Evolutionary conservation across 176 grass and related monocot genomes (phyloP).

Genomic region (Eragrostis nindensis): DNA sequence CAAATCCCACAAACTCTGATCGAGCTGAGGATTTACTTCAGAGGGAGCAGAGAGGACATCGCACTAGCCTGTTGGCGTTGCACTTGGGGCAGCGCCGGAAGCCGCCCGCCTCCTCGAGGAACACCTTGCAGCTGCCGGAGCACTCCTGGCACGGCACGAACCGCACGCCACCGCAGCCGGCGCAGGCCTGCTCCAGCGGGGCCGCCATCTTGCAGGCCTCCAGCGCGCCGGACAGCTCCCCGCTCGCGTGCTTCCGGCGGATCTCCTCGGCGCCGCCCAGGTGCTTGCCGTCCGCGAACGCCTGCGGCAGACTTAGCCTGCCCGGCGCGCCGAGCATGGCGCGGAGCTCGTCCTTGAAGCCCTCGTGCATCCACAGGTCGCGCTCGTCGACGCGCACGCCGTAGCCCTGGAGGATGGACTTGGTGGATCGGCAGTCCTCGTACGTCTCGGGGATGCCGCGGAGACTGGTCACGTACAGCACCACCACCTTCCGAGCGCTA

Average conservation of each 20-base stretch:
- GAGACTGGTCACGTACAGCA: conserved; percentile 83
- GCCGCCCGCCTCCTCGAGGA: conserved; percentile 54
- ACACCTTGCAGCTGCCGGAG: conserved; percentile 98
- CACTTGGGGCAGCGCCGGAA: conserved; percentile 80
- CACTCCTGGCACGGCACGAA: conserved; percentile 88
- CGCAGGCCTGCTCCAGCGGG: conserved; percentile 45
- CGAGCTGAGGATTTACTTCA: too few species aligned
- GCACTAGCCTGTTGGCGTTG: conserved; percentile 90
- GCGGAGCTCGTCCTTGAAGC: conserved; percentile 85
- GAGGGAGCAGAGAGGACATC: conserved; percentile 63
- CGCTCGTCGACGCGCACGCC: conserved; percentile 80
- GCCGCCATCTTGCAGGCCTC: conserved; percentile 57
- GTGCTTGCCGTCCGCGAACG: conserved; percentile 66
- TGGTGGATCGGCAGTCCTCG: conserved; percentile 77
- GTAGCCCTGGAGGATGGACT: conserved; percentile 67
- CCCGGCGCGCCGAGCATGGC: conserved; percentile 43
- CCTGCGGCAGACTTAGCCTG: conserved; percentile 51
- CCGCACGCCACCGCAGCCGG: conserved; percentile 72
- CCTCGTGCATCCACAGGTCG: conserved; percentile 79
- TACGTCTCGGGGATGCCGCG: conserved; percentile 82
- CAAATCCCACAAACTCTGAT: too few species aligned
- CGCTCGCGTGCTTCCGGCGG: conserved; percentile 65
- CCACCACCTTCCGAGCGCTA: conserved; percentile 53
- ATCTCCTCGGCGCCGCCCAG: conserved; percentile 74
- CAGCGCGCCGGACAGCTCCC: conserved; percentile 55